A percentile compares a stretch with the other conserved stretches of the same genome.
Evolutionary conservation across 108 stramenopile genomes (phyloP).

Genomic region (Bacterosira constricta): DNA sequence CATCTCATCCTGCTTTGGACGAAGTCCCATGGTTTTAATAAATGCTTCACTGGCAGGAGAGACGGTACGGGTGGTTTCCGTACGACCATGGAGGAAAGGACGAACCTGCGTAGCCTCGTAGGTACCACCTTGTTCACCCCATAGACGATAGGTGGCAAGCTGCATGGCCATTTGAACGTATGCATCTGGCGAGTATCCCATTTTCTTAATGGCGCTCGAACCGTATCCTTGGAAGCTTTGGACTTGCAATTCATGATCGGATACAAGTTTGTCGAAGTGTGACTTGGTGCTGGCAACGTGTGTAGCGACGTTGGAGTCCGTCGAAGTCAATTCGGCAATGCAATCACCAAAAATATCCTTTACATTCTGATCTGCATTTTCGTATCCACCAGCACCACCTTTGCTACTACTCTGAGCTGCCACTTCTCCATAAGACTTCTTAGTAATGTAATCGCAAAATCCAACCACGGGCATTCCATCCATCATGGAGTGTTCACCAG

Average conservation of each 20-base stretch:
- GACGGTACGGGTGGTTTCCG: constrained; percentile 80
- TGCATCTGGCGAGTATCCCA: constrained; percentile 86
- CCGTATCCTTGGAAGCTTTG: constrained; percentile 83
- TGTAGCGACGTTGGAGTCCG: constrained; percentile 26
- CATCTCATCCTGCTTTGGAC: constrained; percentile 43
- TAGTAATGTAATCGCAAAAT: constrained; percentile 66
- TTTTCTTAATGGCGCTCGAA: constrained; percentile 70
- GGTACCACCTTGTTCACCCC: constrained; percentile 75
- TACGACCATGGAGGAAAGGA: constrained; percentile 77
- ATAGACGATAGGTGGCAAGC: constrained; percentile 78
- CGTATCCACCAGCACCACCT: constrained; percentile 19
- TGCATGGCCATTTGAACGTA: constrained; percentile 90
- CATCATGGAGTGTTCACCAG: constrained; percentile 92
- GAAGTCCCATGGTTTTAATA: constrained; percentile 61
- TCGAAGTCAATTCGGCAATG: constrained; percentile 24
- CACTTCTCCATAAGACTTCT: constrained; percentile 58
- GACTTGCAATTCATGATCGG: constrained; percentile 54
- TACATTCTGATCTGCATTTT: constrained; percentile 48
- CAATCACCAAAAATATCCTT: constrained; percentile 66
- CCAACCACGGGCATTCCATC: constrained; percentile 89
- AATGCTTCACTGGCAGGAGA: constrained; percentile 63
- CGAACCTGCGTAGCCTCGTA: constrained; percentile 87
- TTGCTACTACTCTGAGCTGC: constrained; percentile 16
- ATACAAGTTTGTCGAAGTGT: constrained; percentile 51
- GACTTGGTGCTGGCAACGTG: constrained; percentile 29